These are phyloP conservation scores for Xylariaceae sp. DNA, from an alignment of 2,329 filamentous ascomycete genomes.

Conservation along the genomic window DNA sequence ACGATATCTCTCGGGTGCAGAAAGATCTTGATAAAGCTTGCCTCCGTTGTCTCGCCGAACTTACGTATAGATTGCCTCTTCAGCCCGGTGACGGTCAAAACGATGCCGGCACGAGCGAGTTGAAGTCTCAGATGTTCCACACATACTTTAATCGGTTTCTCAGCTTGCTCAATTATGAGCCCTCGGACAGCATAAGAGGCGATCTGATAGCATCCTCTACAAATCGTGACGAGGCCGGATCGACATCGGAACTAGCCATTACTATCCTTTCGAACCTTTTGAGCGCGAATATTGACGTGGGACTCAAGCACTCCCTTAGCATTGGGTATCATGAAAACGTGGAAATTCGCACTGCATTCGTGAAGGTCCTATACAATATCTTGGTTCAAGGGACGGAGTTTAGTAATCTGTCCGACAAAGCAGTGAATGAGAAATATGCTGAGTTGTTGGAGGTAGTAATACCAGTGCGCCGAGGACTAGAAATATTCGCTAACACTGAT, in stretches of 20 bases:
- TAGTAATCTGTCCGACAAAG: constrained; percentile 67
- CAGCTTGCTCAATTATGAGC: constrained; percentile 64
- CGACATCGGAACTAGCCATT: constrained; percentile 65
- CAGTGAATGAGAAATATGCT: constrained; percentile 70
- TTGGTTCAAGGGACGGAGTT: constrained; percentile 73
- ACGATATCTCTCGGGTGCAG: constrained; percentile 62
- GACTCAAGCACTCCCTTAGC: constrained; percentile 68
- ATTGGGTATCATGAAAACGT: constrained; percentile 73
- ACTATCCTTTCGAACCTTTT: constrained; percentile 69
- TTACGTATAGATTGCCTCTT: constrained; percentile 67
- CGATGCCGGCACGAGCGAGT: constrained; percentile 67
- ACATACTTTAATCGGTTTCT: constrained; percentile 72
- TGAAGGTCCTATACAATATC: constrained; percentile 72
- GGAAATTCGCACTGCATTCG: constrained; percentile 70
- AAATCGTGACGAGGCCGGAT: constrained; percentile 55
- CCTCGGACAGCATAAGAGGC: constrained; percentile 45
- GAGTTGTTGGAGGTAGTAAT: constrained; percentile 59
- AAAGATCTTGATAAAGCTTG: constrained; percentile 69
- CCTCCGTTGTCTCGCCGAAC: constrained; percentile 64
- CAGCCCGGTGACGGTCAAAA: constrained; percentile 67
- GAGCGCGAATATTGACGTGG: constrained; percentile 72
- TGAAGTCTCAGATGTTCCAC: constrained; percentile 72
- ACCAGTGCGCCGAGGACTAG: background rate
- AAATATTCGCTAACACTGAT: constrained; percentile 9
- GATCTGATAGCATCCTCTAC: constrained; percentile 45